Evolutionary conservation across 257 asterid species (phyloP).

Genomic region (Eucommia ulmoides): DNA sequence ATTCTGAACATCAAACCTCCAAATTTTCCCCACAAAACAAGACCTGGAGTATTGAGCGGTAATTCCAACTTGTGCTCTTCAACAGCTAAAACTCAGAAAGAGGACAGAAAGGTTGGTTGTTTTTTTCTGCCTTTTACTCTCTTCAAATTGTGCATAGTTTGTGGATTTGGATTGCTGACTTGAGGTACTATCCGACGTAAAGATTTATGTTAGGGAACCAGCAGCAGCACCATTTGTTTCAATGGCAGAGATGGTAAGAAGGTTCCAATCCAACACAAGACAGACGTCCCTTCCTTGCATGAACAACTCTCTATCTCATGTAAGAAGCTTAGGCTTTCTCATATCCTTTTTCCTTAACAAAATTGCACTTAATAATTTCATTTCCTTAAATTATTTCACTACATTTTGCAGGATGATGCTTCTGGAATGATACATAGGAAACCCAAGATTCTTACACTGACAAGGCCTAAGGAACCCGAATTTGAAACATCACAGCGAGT

Average conservation of each 20-base stretch:
- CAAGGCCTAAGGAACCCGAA: conserved; percentile 90
- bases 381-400: not conserved
- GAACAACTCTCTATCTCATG: conserved; percentile 39
- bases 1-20: conserved; percentile 59
- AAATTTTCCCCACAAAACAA: conserved; percentile 70
- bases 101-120: conserved; percentile 52
- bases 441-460: conserved; percentile 66
- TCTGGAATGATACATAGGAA: conserved; percentile 29
- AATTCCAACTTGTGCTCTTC: conserved; percentile 33
- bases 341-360: not conserved
- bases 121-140: not conserved
- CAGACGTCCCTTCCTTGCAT: conserved; percentile 32
- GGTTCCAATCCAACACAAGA: conserved; percentile 76
- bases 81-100: conserved; percentile 45
- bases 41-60: conserved; percentile 33
- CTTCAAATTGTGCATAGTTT: not conserved
- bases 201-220: conserved; percentile 68
- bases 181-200: conserved; percentile 1
- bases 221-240: conserved; percentile 73
- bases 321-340: conserved; percentile 6
- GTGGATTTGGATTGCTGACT: conserved; percentile 2
- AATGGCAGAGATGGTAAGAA: conserved; percentile 82
- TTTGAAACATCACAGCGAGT: conserved; percentile 79
- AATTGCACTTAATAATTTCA: not conserved
- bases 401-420: conserved; percentile 11